Conservation (phyloP, 257 asterid species). For the Petunia secreta region DNA sequence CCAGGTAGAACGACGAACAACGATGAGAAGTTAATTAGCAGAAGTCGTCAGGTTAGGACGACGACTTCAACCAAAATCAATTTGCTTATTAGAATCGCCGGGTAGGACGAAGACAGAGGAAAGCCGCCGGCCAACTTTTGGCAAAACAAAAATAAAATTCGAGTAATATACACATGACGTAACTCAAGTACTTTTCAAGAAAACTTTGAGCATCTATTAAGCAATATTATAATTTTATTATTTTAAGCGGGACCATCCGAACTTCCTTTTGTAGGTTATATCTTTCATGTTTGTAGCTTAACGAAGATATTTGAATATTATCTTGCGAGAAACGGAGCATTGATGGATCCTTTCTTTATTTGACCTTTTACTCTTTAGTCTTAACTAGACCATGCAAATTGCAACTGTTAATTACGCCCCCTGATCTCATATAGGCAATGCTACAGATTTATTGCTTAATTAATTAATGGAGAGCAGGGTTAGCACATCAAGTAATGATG, state of each 20-base stretch:
- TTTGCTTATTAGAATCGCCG: too few species aligned
- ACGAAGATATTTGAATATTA: not conserved
- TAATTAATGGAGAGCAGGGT: not conserved
- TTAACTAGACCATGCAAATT: too few species aligned
- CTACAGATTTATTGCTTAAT: not conserved
- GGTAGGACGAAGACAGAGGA: too few species aligned
- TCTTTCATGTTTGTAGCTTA: too few species aligned
- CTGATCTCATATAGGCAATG: not conserved
- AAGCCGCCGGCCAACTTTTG: too few species aligned
- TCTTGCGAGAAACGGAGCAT: not conserved
- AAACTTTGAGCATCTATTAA: not conserved
- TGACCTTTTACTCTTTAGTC: not conserved
- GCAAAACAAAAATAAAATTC: not conserved
- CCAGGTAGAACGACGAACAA: too few species aligned
- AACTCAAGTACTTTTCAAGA: not conserved
- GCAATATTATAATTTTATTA: not conserved
- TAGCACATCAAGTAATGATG: not conserved
- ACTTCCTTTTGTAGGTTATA: too few species aligned
- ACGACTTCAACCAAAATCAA: too few species aligned
- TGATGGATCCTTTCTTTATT: not conserved
- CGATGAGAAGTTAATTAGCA: too few species aligned
- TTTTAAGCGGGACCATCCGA: too few species aligned
- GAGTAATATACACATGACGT: not conserved
- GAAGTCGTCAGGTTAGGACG: too few species aligned
- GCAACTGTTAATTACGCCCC: not conserved